Conservation (phyloP, 1,284 basidiomycete genomes). For the Ustilago crameri region DNA sequence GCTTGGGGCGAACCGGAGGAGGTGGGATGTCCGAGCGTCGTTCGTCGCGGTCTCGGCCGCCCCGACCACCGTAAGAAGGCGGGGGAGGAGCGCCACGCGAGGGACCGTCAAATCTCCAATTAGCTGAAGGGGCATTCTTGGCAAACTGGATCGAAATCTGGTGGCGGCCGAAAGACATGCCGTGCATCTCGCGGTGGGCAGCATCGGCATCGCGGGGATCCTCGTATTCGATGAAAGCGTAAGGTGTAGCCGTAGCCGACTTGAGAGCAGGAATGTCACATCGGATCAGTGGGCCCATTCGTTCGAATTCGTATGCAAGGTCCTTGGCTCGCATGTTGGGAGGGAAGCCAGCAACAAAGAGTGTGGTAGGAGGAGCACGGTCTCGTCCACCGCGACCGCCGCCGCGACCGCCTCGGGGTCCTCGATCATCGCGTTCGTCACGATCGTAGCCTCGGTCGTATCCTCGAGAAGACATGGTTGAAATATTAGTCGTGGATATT, state of each 20-base stretch:
- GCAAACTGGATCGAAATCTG: conserved; percentile 60
- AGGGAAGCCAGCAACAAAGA: conserved; percentile 60
- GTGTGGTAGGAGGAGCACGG: conserved; percentile 43
- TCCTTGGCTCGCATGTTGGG: conserved; percentile 60
- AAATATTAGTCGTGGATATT: too few relatives aligned
- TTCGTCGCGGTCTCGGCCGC: conserved; percentile 38
- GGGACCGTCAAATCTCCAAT: conserved; percentile 58
- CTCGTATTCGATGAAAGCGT: conserved; percentile 63
- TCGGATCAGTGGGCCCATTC: conserved; percentile 59
- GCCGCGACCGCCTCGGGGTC: conserved; percentile 27
- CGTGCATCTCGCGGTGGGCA: conserved; percentile 61
- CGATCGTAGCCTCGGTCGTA: conserved; percentile 42
- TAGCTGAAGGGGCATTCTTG: conserved; percentile 58
- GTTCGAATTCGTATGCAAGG: conserved; percentile 62
- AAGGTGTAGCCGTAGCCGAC: conserved; percentile 49
- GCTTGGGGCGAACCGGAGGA: conserved; percentile 22
- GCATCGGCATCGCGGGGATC: conserved; percentile 60
- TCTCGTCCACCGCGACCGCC: conserved; percentile 30
- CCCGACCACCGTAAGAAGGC: conserved; percentile 36
- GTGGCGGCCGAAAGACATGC: conserved; percentile 57
- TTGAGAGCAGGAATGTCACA: conserved; percentile 63
- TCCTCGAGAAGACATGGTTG: conserved; percentile 35
- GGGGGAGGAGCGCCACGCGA: conserved; percentile 45
- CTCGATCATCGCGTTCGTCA: conserved; percentile 43
- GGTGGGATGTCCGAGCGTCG: conserved; percentile 23